Base-by-base conservation (phyloP, 2,329 filamentous ascomycete species). In the Didymella exigua region DNA sequence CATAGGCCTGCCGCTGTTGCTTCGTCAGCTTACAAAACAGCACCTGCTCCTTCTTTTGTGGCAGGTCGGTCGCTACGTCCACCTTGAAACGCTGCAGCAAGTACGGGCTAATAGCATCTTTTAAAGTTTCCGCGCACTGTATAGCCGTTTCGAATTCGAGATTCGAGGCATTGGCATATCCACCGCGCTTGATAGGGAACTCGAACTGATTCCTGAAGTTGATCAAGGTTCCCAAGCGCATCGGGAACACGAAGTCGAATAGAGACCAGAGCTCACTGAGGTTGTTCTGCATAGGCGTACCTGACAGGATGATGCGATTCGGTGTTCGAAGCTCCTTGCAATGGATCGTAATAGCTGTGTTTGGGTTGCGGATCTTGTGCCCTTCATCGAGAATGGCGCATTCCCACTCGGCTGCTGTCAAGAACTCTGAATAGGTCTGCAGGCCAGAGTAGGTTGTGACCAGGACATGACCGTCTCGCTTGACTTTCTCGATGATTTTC, bases 261-360 rank as follows among this genome's bases (percentile, higher is more conserved):
- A 99, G 79, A 0, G 93, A 98, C 93, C 95, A 99, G 0, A 99
- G 80, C 72, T 99, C 96, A 0, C 89, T 88, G 23, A 99, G 78
- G 60, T 97, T 98, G 74, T 99, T 99, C 74, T 99, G 96, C 81
- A 99, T 96, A 0, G 96, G 96, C 0, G 95, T 99, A 5, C 95
- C 95, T 0, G 96, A 98, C 1, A 99, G 80, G 55, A 99, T 98
- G 59, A 98, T 83, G 19, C 96, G 86, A 66, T 98, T 95, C 0
- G 90, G 85, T 0, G 95, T 99, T 29, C 89, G 88, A 10, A 99
- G 79, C 73, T 97, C 91, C 72, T 99, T 99, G 81, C 92, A 96
- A 62, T 92, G 90, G 47, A 98, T 90, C 0, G 96, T 97, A 60
- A 99, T 95, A 6, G 90, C 89, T 0, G 95, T 92, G 67, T 98